These are phyloP conservation scores for Mollisia scopiformis DNA, from an alignment of 2,329 filamentous ascomycete genomes.

Conservation along the genomic window DNA sequence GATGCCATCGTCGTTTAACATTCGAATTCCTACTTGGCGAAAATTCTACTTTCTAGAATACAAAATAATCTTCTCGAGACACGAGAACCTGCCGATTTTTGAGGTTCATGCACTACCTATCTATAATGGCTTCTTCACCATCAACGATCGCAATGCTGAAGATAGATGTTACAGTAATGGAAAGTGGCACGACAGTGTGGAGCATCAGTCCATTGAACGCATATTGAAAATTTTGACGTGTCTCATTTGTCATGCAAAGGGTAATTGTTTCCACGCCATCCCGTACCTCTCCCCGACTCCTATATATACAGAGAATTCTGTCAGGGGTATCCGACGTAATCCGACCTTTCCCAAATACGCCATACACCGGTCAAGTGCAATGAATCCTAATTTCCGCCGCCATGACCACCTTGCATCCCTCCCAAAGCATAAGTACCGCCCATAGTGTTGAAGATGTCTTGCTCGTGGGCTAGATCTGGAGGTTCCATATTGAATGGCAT, in stretches of 20 bases:
- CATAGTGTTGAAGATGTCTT: conserved; percentile 30
- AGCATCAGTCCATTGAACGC: too few relatives aligned
- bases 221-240: neutral
- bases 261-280: neutral
- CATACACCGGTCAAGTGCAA: neutral
- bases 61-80: too few relatives aligned
- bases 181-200: too few relatives aligned
- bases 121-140: too few relatives aligned
- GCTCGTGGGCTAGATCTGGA: conserved; percentile 59
- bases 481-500: conserved; percentile 92
- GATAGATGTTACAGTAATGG: too few relatives aligned
- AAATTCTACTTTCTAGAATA: too few relatives aligned
- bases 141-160: too few relatives aligned
- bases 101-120: too few relatives aligned
- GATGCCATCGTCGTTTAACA: too few relatives aligned
- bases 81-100: too few relatives aligned
- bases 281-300: neutral
- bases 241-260: neutral
- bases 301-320: neutral
- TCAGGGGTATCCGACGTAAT: neutral
- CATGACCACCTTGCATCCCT: conserved; percentile 35
- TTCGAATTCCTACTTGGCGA: too few relatives aligned
- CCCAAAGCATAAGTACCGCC: conserved; percentile 26
- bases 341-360: neutral
- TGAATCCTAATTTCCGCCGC: conserved; percentile 10